Base-by-base conservation (phyloP, 306 rosid species). In the Aeschynomene evenia region DNA sequence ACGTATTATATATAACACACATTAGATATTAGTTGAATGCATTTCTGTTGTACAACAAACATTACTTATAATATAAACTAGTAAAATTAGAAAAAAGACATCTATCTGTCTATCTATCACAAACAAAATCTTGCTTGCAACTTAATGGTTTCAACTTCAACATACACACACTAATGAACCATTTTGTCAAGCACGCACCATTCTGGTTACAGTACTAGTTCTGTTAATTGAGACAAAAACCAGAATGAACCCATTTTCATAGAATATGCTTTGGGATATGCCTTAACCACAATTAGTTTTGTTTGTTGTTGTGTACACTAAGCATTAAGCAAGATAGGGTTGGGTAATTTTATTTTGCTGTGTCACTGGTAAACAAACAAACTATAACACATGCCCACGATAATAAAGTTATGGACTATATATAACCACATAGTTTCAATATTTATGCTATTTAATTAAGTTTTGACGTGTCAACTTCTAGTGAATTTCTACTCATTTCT, bases 261-360 rank as follows among this genome's bases (percentile, higher is more conserved):
- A 73, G 79, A 73, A 67, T 73, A 73, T 79, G 1, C 79, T 28
- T 12, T 2, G 2, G 48, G 21, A 72, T 45, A 50, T 72, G 18
- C 78, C 14, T 39, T 24, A 37, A 18, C 42, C 74, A 66, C 69
- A 28, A 45, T 16, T 75, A 20, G 31, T 65, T 28, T n/a, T n/a
- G n/a, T n/a, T n/a, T n/a, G n/a, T n/a, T n/a, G n/a, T n/a, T 62
- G 66, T 54, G 66, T 24, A 21, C 51, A 55, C 79, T 28, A 4
- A 43, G 49, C 36, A 57, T n/a, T n/a, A n/a, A n/a, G n/a, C n/a
- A n/a, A n/a, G n/a, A n/a, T n/a, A n/a, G n/a, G n/a, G n/a, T n/a
- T n/a, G n/a, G 12, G 9, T 28, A 19, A 23, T 16, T 54, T 13
- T 26, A 21, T 10, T 15, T 1, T 57, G 20, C 64, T 8, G 43